phyloP scores from a whole-genome alignment of 345 rosid species.

The Lepidium didymum region DNA sequence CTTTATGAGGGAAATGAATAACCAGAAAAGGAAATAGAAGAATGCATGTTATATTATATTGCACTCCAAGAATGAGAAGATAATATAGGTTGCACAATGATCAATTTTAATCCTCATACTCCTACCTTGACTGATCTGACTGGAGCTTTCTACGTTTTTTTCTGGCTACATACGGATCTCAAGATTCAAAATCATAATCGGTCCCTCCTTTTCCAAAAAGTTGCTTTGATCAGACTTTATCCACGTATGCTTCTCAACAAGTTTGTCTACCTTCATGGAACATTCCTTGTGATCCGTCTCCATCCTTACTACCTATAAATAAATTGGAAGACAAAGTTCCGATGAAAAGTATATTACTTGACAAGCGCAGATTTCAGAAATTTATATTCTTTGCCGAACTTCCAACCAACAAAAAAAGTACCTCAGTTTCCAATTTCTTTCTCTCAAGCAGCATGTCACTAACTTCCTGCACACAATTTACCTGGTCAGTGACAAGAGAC shows the following conservation, averaged over 20 bases:
- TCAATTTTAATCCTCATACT: neutral
- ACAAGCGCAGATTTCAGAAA: neutral
- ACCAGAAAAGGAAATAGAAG: constrained; percentile 4
- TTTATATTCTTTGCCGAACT: neutral
- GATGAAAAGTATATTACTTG: constrained; percentile 3
- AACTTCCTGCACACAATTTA: constrained; percentile 60
- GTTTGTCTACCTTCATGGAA: constrained; percentile 67
- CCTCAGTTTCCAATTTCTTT: constrained; percentile 98
- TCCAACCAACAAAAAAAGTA: constrained; percentile 18
- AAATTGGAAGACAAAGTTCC: neutral
- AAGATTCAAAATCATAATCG: constrained; percentile 80
- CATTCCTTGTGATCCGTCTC: constrained; percentile 89
- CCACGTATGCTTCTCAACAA: constrained; percentile 95
- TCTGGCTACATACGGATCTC: constrained; percentile 67
- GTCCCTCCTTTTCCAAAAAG: constrained; percentile 93
- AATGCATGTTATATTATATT: neutral
- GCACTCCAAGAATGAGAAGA: neutral
- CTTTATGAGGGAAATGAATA: constrained; percentile 33
- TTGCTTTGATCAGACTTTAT: constrained; percentile 83
- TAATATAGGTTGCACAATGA: neutral
- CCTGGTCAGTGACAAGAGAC: constrained; percentile 60
- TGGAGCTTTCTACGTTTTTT: constrained; percentile 79
- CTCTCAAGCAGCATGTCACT: constrained; percentile 71
- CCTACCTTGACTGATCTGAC: constrained; percentile 81
- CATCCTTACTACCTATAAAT: constrained; percentile 66